These are phyloP conservation scores for Teratosphaeria viscida DNA, from an alignment of 2,329 filamentous ascomycete species.

Conservation along the genomic window DNA sequence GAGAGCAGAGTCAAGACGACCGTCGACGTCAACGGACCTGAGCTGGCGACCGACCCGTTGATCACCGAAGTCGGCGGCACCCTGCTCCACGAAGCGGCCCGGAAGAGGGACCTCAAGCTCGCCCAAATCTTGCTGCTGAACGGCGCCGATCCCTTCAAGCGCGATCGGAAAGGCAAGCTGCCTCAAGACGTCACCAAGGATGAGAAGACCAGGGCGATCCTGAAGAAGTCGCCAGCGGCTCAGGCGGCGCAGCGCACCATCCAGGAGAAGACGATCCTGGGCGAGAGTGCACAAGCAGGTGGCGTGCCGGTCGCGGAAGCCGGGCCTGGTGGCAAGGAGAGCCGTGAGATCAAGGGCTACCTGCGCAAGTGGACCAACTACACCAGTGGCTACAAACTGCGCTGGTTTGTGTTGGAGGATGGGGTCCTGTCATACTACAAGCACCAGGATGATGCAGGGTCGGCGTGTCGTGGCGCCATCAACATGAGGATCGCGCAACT, in stretches of 20 bases:
- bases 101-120: conserved; percentile 73
- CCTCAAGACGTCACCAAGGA: conserved; percentile 96
- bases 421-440: conserved; percentile 98
- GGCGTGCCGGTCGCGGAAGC: conserved; percentile 31
- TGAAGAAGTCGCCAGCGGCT: conserved; percentile 90
- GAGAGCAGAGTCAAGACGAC: conserved; percentile 77
- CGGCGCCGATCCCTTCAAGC: conserved; percentile 88
- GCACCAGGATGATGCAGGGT: conserved; percentile 93
- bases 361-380: conserved; percentile 99
- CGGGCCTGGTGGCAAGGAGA: conserved; percentile 65
- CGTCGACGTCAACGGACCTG: conserved; percentile 83
- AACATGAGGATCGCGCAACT: conserved; percentile 96
- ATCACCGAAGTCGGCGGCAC: conserved; percentile 82
- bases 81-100: conserved; percentile 82
- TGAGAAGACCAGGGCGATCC: conserved; percentile 72
- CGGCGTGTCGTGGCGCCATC: conserved; percentile 91
- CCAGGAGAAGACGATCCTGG: conserved; percentile 92
- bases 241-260: conserved; percentile 90
- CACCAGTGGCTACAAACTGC: conserved; percentile 86
- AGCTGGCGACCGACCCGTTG: conserved; percentile 69
- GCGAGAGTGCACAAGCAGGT: conserved; percentile 47
- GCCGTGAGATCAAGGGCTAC: conserved; percentile 95
- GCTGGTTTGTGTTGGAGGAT: conserved; percentile 97
- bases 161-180: conserved; percentile 89
- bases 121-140: conserved; percentile 87